Conservation (phyloP, 495 filamentous ascomycete genomes). For the Talaromyces ruber region DNA sequence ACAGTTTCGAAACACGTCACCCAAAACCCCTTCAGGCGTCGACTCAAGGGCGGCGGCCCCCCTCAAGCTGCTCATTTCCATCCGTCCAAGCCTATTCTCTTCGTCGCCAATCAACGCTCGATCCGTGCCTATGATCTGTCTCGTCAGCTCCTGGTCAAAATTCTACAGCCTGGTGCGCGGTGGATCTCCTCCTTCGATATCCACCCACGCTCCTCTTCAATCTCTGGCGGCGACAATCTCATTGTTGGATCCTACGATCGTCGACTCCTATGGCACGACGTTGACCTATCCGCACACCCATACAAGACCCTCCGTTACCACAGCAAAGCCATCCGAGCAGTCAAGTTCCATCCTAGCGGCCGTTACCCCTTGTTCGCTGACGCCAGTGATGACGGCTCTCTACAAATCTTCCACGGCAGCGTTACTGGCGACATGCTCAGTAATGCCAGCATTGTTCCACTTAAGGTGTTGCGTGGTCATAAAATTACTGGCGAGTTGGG, state of each 20-base stretch:
- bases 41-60: constrained; percentile 68
- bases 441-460: constrained; percentile 89
- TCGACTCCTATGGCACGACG: constrained; percentile 91
- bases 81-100: constrained; percentile 84
- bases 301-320: constrained; percentile 97
- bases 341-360: constrained; percentile 74
- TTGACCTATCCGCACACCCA: constrained; percentile 80
- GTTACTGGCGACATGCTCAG: constrained; percentile 90
- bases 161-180: constrained; percentile 81
- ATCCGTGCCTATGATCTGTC: constrained; percentile 90
- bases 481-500: constrained; percentile 68
- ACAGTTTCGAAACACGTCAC: constrained; percentile 90
- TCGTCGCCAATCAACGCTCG: constrained; percentile 87
- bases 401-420: constrained; percentile 95
- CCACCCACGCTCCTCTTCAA: constrained; percentile 56
- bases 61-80: constrained; percentile 91
- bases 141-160: constrained; percentile 80
- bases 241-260: constrained; percentile 92
- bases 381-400: constrained; percentile 82
- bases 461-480: constrained; percentile 91
- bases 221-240: constrained; percentile 74
- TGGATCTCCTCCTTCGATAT: constrained; percentile 94
- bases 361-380: constrained; percentile 83
- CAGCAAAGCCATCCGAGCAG: constrained; percentile 76
- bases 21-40: constrained; percentile 79